Conservation (phyloP, 768 basidiomycete species). For the Naganishia kalamii region DNA sequence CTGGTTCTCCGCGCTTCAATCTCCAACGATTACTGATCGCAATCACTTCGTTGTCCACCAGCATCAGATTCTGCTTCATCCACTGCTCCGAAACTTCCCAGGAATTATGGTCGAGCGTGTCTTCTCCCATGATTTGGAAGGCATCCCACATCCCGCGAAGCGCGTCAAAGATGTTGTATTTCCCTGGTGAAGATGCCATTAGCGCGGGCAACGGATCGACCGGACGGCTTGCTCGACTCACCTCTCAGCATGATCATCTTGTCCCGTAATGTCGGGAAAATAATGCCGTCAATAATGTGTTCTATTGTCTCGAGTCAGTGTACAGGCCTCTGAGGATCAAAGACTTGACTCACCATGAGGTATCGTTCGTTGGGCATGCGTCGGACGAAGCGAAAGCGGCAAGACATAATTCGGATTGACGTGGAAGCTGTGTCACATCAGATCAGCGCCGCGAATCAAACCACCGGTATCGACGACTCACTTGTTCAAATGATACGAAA, state of each 20-base stretch:
- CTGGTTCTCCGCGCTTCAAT: conserved; percentile 65
- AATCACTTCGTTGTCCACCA: conserved; percentile 68
- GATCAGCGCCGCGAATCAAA: not conserved
- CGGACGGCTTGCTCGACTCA: conserved; percentile 39
- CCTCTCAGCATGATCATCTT: conserved; percentile 83
- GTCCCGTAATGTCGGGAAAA: conserved; percentile 83
- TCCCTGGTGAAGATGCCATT: conserved; percentile 20
- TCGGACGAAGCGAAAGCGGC: conserved; percentile 78
- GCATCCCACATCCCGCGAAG: conserved; percentile 70
- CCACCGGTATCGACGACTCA: conserved; percentile 21
- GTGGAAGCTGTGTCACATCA: conserved; percentile 48
- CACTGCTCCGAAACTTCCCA: conserved; percentile 86
- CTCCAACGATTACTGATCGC: conserved; percentile 80
- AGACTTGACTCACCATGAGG: conserved; percentile 62
- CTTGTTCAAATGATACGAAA: conserved; percentile 85
- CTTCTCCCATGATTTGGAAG: conserved; percentile 56
- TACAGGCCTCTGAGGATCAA: not conserved
- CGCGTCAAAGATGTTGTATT: conserved; percentile 31
- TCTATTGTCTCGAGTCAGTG: conserved; percentile 51
- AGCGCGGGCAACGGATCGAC: not conserved
- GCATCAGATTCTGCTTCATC: conserved; percentile 67
- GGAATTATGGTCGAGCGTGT: conserved; percentile 77
- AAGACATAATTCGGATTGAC: conserved; percentile 74
- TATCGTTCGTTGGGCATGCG: conserved; percentile 76
- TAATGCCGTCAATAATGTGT: conserved; percentile 80